Evolutionary conservation across 1,284 basidiomycete species (phyloP), one percentile per base, ranked within the genome.

Genomic region (Tilletia caries): DNA sequence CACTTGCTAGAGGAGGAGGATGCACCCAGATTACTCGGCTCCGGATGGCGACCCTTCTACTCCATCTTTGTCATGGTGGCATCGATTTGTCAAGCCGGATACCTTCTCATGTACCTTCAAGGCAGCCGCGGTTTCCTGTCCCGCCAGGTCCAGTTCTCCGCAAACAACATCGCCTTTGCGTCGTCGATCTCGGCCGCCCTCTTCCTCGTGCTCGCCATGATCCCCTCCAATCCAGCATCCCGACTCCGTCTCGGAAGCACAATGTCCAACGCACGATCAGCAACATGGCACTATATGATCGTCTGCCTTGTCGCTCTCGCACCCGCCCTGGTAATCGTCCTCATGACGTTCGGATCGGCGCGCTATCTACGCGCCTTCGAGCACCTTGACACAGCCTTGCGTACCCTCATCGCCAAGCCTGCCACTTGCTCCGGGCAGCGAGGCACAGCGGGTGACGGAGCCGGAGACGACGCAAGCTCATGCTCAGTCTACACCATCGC

Each of bases 1-100:
- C 29, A 62, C 58, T 23, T 62, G 32, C 58, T 62, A 27, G 58
- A 62, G 32, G 58, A 62, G 32, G 58, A 62, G n/a, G 58, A 62
- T 37, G 58, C 58, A 4, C 58, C 58, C 1, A 25, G 33, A 13
- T n/a, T 62, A 8, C 29, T 62, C 8, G 58, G 58, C 4, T 37
- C 29, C 15, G 29, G 58, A 4, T 62, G 58, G 58, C 27, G 58
- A 62, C 58, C 58, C 15, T 37, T 62, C 32, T 62, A 62, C 58
- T 33, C 58, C 18, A 5, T 33, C 27, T n/a, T 62, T 34, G 18
- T 62, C 13, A 13, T 37, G 29, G 3, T 37, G 12, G 29, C 58
- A 13, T 33, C 27, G 10, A 37, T 62, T 5, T 62, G 58, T n/a
- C 58, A 62, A n/a, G 58, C 58, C 12, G 18, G 18, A 29, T 37